Percentiles rank a stretch among this genome's conserved stretches.
Evolutionary conservation across 2,329 filamentous ascomycete genomes (phyloP).

Genomic region (Arthrobotrys pseudoclavata): DNA sequence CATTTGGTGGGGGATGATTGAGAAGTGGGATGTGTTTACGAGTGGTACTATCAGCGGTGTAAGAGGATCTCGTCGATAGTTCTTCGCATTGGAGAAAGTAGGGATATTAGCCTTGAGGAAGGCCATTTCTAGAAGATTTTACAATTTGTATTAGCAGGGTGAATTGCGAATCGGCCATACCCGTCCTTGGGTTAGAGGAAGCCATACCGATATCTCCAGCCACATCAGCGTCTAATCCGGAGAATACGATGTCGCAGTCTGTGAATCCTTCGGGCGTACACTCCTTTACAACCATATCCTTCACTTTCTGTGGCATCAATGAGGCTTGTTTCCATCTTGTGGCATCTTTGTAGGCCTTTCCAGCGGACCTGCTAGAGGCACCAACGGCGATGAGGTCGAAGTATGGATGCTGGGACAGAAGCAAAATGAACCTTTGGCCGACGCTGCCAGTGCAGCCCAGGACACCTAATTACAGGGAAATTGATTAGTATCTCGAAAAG

Average conservation of each 20-base stretch:
- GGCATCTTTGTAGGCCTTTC: conserved; percentile 94
- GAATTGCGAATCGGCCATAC: conserved; percentile 9
- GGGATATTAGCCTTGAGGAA: conserved; percentile 89
- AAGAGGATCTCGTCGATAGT: conserved; percentile 89
- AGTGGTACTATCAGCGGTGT: conserved; percentile 95
- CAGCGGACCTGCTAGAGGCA: conserved; percentile 87
- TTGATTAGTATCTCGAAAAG: conserved; percentile 5
- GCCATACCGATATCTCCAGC: conserved; percentile 85
- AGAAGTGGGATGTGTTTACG: conserved; percentile 89
- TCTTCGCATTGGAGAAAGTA: conserved; percentile 98
- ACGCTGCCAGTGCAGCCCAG: conserved; percentile 94
- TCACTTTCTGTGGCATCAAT: conserved; percentile 81
- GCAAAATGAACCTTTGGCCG: conserved; percentile 93
- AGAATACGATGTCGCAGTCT: conserved; percentile 94
- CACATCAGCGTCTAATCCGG: conserved; percentile 90
- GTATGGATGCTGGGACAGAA: conserved; percentile 87
- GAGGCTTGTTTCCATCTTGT: conserved; percentile 93
- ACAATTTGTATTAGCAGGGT: conserved; percentile 18
- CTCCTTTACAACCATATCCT: conserved; percentile 84
- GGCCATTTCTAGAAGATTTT: conserved; percentile 77
- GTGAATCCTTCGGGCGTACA: conserved; percentile 85
- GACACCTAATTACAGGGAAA: conserved; percentile 71
- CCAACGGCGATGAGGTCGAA: conserved; percentile 90
- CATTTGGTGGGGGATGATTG: conserved; percentile 89
- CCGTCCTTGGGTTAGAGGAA: background rate